Evolutionary conservation across 345 rosid genomes (phyloP), one percentile per base, ranked within the genome.

Genomic region (Populus simonii): DNA sequence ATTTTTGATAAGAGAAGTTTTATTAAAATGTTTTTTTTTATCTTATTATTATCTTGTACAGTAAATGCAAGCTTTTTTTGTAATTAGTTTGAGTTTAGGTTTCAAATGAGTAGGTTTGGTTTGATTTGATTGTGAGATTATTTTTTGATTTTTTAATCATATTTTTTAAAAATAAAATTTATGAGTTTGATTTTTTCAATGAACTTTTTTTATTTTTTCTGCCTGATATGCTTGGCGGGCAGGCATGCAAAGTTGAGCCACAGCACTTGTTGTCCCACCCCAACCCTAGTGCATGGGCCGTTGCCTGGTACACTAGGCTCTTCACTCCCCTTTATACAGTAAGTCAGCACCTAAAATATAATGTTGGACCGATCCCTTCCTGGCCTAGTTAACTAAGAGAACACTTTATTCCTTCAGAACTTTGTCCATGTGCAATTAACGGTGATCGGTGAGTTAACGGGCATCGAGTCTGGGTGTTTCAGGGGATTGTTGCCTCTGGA

Each of bases 401-500:
- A 39, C 43, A 39, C 43, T 39, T 39, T 35, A 31, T 72, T 18
- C 41, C 18, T 66, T 49, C 23, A 27, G 23, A 59, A 59, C 5
- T 33, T 36, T 33, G 39, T 12, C 25, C 17, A 62, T 13, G 25
- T 25, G 13, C 27, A 55, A 53, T 55, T 57, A 36, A 57, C 36
- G 7, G 1, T 72, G 45, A 9, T 23, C 10, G 2, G 3, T 36
- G 6, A 29, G 22, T 7, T 5, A 51, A 17, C 13, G 20, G 3
- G 2, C 20, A 11, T 11, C 15, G 33, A 9, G 11, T 31, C 53
- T 16, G 18, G 17, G 55, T 0, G 8, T 59, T 57, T 39, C 81
- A 90, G 94, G 96, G 93, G 17, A 74, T 94, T 12, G 79, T 91
- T 61, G 84, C 91, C 76, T 92, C 92, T 2, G 97, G 96, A 9